These are phyloP conservation scores for Tranzscheliella williamsii DNA, from an alignment of 1,284 basidiomycete species.

Conservation along the genomic window DNA sequence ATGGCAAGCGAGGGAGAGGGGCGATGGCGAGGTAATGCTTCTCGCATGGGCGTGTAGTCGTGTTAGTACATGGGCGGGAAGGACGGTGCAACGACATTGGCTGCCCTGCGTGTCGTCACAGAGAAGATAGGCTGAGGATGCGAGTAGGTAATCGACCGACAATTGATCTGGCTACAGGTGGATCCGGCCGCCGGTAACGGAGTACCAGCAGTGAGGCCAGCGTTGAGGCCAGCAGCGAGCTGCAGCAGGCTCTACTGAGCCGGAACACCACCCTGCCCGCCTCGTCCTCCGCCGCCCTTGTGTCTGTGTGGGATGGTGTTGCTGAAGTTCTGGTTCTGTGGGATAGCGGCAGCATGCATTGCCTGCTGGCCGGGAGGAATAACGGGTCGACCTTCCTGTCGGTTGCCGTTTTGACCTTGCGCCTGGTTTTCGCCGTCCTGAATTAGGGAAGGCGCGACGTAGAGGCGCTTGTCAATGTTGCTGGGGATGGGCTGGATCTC, in stretches of 20 bases:
- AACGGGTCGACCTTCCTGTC: constrained; percentile 58
- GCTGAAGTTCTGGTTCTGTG: constrained; percentile 58
- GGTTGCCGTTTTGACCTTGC: constrained; percentile 28
- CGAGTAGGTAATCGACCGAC: too few relatives aligned
- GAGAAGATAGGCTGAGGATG: too few relatives aligned
- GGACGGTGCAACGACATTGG: too few relatives aligned
- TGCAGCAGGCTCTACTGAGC: too few relatives aligned
- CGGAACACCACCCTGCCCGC: constrained; percentile 10
- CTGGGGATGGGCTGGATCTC: constrained; percentile 96
- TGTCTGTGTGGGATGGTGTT: constrained; percentile 50
- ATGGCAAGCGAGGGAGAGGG: background rate
- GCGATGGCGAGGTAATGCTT: background rate
- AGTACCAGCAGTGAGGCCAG: background rate
- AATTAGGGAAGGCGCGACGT: constrained; percentile 63
- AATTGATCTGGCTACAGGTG: too few relatives aligned
- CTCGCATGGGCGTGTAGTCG: too few relatives aligned
- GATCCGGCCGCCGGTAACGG: too few relatives aligned
- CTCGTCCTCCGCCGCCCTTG: constrained; percentile 22
- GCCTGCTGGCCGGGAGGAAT: constrained; percentile 60
- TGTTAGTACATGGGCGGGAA: too few relatives aligned
- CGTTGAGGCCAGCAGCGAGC: background rate
- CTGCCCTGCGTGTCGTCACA: too few relatives aligned
- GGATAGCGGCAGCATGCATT: constrained; percentile 56
- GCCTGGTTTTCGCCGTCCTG: constrained; percentile 37
- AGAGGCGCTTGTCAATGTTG: constrained; percentile 86